These are phyloP conservation scores for Cardamine occulta DNA, from an alignment of 345 rosid species.

Conservation along the genomic window DNA sequence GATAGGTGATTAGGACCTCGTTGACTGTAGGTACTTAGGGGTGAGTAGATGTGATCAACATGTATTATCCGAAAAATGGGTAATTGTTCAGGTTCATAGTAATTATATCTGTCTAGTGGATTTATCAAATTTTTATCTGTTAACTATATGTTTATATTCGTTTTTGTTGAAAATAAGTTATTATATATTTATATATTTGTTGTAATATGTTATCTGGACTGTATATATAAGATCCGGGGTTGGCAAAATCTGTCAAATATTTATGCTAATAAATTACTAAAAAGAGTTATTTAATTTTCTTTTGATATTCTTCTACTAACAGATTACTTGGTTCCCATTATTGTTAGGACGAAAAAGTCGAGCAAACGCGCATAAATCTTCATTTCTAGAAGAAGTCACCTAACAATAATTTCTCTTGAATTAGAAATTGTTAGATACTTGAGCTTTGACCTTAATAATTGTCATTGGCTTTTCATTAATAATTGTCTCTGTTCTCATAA, in stretches of 20 bases:
- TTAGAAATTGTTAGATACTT: neutral
- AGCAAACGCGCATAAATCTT: constrained; percentile 13
- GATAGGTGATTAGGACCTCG: neutral
- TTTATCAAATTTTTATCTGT: neutral
- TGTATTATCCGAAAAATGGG: neutral
- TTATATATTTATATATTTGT: neutral
- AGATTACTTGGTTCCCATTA: constrained; percentile 19
- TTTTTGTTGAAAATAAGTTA: neutral
- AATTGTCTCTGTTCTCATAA: too few relatives aligned
- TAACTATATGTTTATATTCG: neutral
- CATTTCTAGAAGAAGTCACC: constrained; percentile 6
- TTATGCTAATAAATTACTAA: neutral
- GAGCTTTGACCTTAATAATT: constrained; percentile 5
- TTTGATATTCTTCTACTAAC: neutral
- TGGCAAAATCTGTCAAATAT: constrained; percentile 28
- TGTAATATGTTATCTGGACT: constrained; percentile 12
- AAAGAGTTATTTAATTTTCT: neutral
- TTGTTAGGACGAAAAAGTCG: constrained; percentile 19
- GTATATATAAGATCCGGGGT: neutral
- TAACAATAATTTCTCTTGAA: constrained; percentile 2
- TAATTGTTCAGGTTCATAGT: neutral
- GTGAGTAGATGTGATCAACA: too few relatives aligned
- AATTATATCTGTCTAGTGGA: neutral
- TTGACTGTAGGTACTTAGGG: constrained; percentile 23
- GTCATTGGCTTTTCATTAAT: too few relatives aligned